A percentile compares a stretch with the other conserved stretches of the same genome.
phyloP scores from a whole-genome alignment of 2,329 filamentous ascomycete genomes.

The Cladosporium oxysporum region DNA sequence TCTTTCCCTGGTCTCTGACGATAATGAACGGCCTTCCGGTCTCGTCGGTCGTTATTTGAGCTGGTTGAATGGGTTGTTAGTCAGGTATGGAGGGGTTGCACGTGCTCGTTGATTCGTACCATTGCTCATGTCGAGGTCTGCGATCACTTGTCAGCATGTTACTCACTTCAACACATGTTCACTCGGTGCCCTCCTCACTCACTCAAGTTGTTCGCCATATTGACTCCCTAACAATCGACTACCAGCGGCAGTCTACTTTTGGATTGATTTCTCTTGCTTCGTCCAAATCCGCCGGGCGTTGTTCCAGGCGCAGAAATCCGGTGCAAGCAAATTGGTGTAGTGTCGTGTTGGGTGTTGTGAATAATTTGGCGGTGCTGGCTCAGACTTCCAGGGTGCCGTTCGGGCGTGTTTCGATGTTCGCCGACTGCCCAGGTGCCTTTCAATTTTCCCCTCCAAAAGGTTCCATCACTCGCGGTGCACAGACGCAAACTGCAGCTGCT shows the following conservation, averaged over 20 bases:
- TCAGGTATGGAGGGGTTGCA: constrained; percentile 11
- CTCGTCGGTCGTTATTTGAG: constrained; percentile 91
- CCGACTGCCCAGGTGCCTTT: neutral
- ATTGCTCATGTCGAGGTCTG: constrained; percentile 82
- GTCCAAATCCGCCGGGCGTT: constrained; percentile 1
- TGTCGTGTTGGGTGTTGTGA: neutral
- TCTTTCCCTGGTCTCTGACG: constrained; percentile 96
- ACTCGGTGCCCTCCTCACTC: neutral
- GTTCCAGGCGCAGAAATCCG: neutral
- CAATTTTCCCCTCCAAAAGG: constrained; percentile 6
- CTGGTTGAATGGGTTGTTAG: constrained; percentile 38
- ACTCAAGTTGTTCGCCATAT: constrained; percentile 20
- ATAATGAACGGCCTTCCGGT: constrained; percentile 96
- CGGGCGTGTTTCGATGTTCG: constrained; percentile 9
- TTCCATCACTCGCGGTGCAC: neutral
- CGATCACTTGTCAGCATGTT: constrained; percentile 27
- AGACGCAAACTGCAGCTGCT: neutral
- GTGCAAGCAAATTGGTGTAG: neutral
- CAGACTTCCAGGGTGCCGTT: neutral
- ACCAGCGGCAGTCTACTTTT: constrained; percentile 16
- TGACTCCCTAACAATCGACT: constrained; percentile 51
- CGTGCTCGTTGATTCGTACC: constrained; percentile 54
- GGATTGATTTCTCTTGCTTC: neutral
- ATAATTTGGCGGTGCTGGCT: neutral
- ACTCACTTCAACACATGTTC: constrained; percentile 28